Percentiles rank a stretch among this genome's conserved stretches.
Evolutionary conservation across 352 stramenopile species (phyloP).

Genomic region (Phytophthora sp.): DNA sequence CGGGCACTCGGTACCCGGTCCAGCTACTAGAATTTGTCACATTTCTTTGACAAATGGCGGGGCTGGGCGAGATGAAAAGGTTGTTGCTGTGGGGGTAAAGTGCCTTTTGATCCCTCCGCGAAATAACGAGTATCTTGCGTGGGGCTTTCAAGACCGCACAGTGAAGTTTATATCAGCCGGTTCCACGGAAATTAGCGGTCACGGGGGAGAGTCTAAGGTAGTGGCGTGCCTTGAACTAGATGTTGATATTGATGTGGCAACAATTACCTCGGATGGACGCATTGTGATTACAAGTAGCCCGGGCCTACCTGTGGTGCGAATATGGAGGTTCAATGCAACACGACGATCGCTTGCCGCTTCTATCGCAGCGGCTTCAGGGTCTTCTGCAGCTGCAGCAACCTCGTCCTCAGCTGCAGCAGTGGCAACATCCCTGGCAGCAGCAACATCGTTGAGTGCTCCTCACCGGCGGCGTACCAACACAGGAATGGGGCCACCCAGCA

Average conservation of each 20-base stretch:
- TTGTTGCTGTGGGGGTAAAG: conserved; percentile 45
- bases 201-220: conserved; percentile 63
- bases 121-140: conserved; percentile 73
- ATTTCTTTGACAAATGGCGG: conserved; percentile 53
- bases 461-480: conserved; percentile 31
- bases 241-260: conserved; percentile 55
- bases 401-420: conserved; percentile 38
- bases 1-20: conserved; percentile 5
- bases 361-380: conserved; percentile 28
- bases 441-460: conserved; percentile 34
- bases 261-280: conserved; percentile 67
- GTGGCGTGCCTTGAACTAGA: conserved; percentile 65
- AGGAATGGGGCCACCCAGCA: conserved; percentile 24
- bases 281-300: conserved; percentile 60
- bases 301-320: conserved; percentile 48
- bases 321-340: conserved; percentile 55
- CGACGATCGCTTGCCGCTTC: conserved; percentile 30
- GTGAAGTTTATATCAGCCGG: conserved; percentile 64
- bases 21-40: conserved; percentile 39
- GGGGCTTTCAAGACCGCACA: conserved; percentile 70
- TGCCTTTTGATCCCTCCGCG: conserved; percentile 68
- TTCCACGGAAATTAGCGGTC: conserved; percentile 41
- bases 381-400: conserved; percentile 21
- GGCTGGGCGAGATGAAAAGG: conserved; percentile 56
- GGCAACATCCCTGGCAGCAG: conserved; percentile 30